Base-by-base conservation (phyloP, 805 yeast species). In the Torulaspora microellipsoides region DNA sequence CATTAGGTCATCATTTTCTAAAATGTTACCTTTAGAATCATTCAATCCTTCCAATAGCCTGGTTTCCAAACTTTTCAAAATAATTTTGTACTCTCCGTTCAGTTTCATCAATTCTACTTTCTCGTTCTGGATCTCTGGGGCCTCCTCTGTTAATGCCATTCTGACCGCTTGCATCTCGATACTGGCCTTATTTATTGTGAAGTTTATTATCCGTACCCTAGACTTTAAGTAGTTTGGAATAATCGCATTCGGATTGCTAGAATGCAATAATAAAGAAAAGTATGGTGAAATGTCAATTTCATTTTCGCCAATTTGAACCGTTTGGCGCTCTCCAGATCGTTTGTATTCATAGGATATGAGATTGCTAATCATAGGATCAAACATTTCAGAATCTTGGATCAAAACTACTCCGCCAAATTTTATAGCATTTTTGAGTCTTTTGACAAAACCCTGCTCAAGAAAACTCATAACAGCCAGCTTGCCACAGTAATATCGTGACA, bases 351-450 rank as follows among this genome's bases (percentile, higher is more conserved):
- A 69, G 36, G 77, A 71, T 37, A 91, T 61, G 1, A 91, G 62
- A 0, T 83, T 71, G 44, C 76, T 76, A 9, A 91, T 57, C 7
- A 85, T 65, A 0, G 96, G 95, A 58, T 91, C 91, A 56, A 76
- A 81, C 51, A 73, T 67, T 56, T 91, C 97, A 3, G 90, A 89
- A 64, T 91, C 91, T 51, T 78, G 78, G 13, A 91, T 72, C 11
- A 90, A 57, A 7, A 91, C 67, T 0, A 76, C 54, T 2, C 86
- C 88, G 4, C 98, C 97, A 70, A 90, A 90, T 50, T 93, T 69
- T 23, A 90, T 59, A 0, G 95, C 83, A 54, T 87, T 84, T 58
- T 89, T 95, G 12, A 91, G 56, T 34, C 78, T 83, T 50, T 80
- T 81, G 2, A 75, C 59, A 58, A 81, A 85, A 0, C 83, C 77